Base-by-base conservation (phyloP, 2,329 filamentous ascomycete species). In the Ascomycota sp. region DNA sequence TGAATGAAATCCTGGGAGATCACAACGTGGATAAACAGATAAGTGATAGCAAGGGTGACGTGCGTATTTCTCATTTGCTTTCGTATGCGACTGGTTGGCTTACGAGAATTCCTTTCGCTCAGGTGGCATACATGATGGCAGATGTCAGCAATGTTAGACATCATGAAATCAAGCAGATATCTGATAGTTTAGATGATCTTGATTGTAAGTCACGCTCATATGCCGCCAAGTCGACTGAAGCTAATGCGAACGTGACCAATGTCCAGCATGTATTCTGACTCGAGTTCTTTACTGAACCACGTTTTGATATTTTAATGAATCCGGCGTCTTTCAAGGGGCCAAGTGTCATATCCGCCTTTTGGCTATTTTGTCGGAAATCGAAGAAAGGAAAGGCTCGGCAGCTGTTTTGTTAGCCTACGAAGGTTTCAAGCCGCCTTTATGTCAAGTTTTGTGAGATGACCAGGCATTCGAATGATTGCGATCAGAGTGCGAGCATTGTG, bases 11-110 rank as follows among this genome's bases (percentile, higher is more conserved):
- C 37, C 66, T 98, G 28, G 80, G 78, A 26, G 75, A 91, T 45
- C 85, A 98, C 62, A 98, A 98, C 52, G 85, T 98, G 42, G 86
- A 94, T 59, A 95, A 95, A 65, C 89, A 98, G 57, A 95, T 91
- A 61, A 89, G 81, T 30, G 89, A 95, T 52, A 92, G 79, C 56
- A 77, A 76, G 59, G 86, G 83, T 41, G 86, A 95, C 50, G 75
- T 80, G 56, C 39, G 65, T 41, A 24, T 8, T 7, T 4, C 9
- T 7, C 5, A 7, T n/a, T n/a, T n/a, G n/a, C 10, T 5, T 10
- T 27, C 12, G 25, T 19, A 10, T 17, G 9, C 8, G 9, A 10
- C 25, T 27, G 25, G 10, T 6, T 8, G 5, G 13, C 7, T 3
- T 17, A 9, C 7, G 15, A 27, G 19, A 27, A 10, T 3, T 17